Conservation (phyloP, 2,329 filamentous ascomycete species). For the Aspergillus transmontanensis region DNA sequence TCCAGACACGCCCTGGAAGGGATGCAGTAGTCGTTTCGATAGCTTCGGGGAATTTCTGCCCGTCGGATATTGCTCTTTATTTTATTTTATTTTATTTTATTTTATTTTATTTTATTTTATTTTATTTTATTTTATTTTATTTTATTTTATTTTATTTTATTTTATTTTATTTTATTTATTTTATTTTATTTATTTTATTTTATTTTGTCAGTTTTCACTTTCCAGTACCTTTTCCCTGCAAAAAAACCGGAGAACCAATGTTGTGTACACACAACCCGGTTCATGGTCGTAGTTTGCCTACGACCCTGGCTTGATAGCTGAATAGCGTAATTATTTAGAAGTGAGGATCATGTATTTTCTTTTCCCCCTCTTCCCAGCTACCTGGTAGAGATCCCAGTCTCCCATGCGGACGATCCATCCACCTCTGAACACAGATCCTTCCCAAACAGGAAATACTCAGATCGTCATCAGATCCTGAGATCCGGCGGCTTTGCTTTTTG, state of each 20-base stretch:
- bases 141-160: not conserved
- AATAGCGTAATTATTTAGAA: not conserved
- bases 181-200: not conserved
- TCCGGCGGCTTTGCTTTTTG: not conserved
- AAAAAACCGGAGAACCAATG: not conserved
- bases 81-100: not conserved
- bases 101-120: not conserved
- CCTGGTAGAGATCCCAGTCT: not conserved
- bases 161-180: too few species aligned
- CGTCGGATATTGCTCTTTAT: not conserved
- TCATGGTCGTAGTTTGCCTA: not conserved
- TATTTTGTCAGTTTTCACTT: not conserved
- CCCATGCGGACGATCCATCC: not conserved
- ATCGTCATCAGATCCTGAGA: not conserved
- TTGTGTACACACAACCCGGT: not conserved
- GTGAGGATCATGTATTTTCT: not conserved
- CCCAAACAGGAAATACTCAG: not conserved
- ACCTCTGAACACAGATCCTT: not conserved
- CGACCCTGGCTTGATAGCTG: too few species aligned
- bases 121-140: not conserved
- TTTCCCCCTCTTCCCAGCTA: not conserved
- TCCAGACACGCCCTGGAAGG: not conserved
- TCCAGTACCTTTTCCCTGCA: not conserved
- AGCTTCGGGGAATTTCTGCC: slow-evolving; percentile 2
- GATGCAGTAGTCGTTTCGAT: slow-evolving; percentile 3